These are phyloP conservation scores for Abrus pulchellus DNA, from an alignment of 306 rosid genomes.

Conservation along the genomic window DNA sequence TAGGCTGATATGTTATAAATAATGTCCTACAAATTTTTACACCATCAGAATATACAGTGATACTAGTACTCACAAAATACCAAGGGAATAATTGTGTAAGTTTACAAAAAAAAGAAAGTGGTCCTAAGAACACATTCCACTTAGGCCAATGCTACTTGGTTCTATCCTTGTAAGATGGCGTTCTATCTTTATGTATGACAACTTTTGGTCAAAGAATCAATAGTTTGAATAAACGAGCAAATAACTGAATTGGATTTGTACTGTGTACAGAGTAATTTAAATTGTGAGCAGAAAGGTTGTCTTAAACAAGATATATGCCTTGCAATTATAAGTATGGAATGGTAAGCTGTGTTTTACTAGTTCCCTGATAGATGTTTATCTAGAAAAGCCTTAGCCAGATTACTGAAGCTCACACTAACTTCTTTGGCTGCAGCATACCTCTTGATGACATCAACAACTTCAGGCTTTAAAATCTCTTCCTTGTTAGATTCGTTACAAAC, in stretches of 20 bases:
- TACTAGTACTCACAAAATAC: background rate
- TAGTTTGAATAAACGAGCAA: conserved; percentile 1
- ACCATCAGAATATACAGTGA: conserved; percentile 12
- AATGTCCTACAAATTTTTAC: background rate
- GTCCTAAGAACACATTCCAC: background rate
- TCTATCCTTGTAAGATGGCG: background rate
- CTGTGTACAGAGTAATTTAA: background rate
- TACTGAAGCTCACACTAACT: conserved; percentile 77
- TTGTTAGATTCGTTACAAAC: conserved; percentile 69
- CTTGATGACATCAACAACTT: conserved; percentile 77
- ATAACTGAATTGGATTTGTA: background rate
- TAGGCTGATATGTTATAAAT: background rate
- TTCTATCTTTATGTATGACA: background rate
- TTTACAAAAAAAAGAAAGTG: background rate
- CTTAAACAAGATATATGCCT: conserved; percentile 28
- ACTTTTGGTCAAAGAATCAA: background rate
- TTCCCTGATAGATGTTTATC: conserved; percentile 65
- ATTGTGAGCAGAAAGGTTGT: background rate
- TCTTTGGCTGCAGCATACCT: conserved; percentile 83
- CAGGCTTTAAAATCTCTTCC: conserved; percentile 83
- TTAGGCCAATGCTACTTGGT: background rate
- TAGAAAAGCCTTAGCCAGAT: conserved; percentile 84
- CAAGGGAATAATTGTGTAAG: background rate
- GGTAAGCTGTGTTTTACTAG: conserved; percentile 21
- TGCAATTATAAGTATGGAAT: background rate